A percentile compares a stretch with the other conserved stretches of the same genome.
Evolutionary conservation across 805 yeast species (phyloP).

Genomic region (Naumovozyma castellii): DNA sequence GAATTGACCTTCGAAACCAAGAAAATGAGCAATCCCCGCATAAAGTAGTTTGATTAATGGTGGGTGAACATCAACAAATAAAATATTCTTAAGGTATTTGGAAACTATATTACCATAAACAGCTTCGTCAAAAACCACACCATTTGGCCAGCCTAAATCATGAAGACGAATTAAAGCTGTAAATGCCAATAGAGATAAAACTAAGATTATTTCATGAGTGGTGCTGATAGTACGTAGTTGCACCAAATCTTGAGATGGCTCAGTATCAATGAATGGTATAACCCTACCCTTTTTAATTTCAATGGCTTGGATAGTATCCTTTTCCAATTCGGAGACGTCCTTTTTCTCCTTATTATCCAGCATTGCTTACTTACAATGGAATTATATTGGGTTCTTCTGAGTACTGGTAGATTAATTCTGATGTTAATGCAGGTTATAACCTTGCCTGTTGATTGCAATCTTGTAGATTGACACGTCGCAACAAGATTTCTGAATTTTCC

Average conservation of each 20-base stretch:
- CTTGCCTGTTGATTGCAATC: too few species aligned
- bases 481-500: neutral
- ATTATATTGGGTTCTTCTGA: too few species aligned
- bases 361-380: too few species aligned
- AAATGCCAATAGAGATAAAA: conserved; percentile 37
- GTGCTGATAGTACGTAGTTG: conserved; percentile 34
- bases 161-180: conserved; percentile 54
- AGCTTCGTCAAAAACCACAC: conserved; percentile 85
- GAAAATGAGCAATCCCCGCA: conserved; percentile 56
- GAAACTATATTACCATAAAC: conserved; percentile 90
- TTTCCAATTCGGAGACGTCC: conserved; percentile 2
- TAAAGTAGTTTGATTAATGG: conserved; percentile 67
- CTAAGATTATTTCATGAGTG: conserved; percentile 32
- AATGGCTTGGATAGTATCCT: conserved; percentile 35
- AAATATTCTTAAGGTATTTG: conserved; percentile 56
- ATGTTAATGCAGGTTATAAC: too few species aligned
- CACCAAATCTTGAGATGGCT: conserved; percentile 35
- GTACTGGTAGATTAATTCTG: too few species aligned
- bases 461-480: neutral
- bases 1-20: conserved; percentile 66
- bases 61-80: conserved; percentile 68
- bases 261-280: conserved; percentile 47
- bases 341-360: conserved; percentile 5
- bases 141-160: conserved; percentile 54
- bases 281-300: conserved; percentile 40